These are phyloP conservation scores for Bipolaris victoriae DNA, from an alignment of 2,329 filamentous ascomycete genomes.

Conservation along the genomic window DNA sequence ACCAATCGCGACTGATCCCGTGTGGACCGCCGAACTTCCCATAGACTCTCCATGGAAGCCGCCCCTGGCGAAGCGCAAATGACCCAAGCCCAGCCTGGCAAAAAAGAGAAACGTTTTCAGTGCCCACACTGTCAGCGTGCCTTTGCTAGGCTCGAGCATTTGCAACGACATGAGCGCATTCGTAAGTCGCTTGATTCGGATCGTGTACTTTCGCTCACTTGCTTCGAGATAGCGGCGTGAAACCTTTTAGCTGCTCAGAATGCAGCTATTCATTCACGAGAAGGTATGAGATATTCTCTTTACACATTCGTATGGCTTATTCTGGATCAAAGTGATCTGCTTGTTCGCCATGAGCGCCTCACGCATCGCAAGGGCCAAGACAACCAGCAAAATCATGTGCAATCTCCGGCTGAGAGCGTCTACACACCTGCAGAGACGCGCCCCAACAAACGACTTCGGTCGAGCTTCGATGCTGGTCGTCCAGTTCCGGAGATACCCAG, in stretches of 20 bases:
- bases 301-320: background rate
- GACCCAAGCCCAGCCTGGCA: constrained; percentile 28
- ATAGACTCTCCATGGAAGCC: constrained; percentile 29
- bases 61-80: constrained; percentile 22
- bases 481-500: constrained; percentile 37
- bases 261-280: constrained; percentile 52
- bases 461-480: constrained; percentile 32
- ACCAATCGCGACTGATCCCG: constrained; percentile 11
- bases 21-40: constrained; percentile 1
- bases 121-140: constrained; percentile 42
- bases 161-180: constrained; percentile 52
- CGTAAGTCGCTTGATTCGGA: constrained; percentile 29
- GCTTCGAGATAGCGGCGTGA: constrained; percentile 47
- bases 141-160: constrained; percentile 50
- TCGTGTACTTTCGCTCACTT: constrained; percentile 16
- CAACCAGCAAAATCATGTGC: constrained; percentile 16
- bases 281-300: constrained; percentile 38
- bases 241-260: constrained; percentile 49
- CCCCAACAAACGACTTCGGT: constrained; percentile 35
- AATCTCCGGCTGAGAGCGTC: constrained; percentile 11
- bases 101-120: constrained; percentile 47
- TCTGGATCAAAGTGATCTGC: constrained; percentile 42
- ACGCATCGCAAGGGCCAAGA: constrained; percentile 44
- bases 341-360: constrained; percentile 50
- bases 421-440: constrained; percentile 25